A percentile compares a stretch with the other conserved stretches of the same genome.
phyloP scores from a whole-genome alignment of 129 eudicot genomes.

The Rutidosis leptorrhynchoides region DNA sequence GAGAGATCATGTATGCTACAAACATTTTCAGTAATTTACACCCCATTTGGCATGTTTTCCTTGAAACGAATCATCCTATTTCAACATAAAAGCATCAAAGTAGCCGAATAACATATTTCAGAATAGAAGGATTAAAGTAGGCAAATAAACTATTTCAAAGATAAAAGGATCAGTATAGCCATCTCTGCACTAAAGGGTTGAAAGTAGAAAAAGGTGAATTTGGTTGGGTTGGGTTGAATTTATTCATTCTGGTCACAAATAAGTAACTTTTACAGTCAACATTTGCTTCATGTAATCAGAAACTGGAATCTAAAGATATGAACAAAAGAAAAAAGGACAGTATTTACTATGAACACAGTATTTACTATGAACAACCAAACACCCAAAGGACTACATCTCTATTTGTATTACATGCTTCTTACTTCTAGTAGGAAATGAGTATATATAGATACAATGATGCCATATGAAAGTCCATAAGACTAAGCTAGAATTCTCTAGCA shows the following conservation, averaged over 20 bases:
- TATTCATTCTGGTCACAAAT: not conserved
- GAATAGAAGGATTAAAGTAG: not conserved
- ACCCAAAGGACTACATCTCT: too few relatives aligned
- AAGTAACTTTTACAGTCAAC: not conserved
- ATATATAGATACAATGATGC: too few relatives aligned
- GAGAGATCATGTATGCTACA: not conserved
- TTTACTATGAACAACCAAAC: too few relatives aligned
- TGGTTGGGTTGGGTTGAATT: not conserved
- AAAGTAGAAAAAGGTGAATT: too few relatives aligned
- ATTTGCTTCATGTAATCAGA: not conserved
- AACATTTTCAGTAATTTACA: not conserved
- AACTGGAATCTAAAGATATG: too few relatives aligned
- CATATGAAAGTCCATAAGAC: too few relatives aligned
- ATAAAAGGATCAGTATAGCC: not conserved
- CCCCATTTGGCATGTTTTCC: not conserved
- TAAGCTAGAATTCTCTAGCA: too few relatives aligned
- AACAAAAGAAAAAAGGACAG: too few relatives aligned
- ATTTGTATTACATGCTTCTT: too few relatives aligned
- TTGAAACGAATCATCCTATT: too few relatives aligned
- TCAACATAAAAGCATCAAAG: not conserved
- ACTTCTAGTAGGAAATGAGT: too few relatives aligned
- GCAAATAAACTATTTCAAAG: not conserved
- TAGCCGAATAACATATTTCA: not conserved
- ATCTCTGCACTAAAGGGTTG: not conserved
- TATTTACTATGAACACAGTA: too few relatives aligned